Evolutionary conservation across 1,139 yeast species (phyloP).

Genomic region (Hansenula anomala): DNA sequence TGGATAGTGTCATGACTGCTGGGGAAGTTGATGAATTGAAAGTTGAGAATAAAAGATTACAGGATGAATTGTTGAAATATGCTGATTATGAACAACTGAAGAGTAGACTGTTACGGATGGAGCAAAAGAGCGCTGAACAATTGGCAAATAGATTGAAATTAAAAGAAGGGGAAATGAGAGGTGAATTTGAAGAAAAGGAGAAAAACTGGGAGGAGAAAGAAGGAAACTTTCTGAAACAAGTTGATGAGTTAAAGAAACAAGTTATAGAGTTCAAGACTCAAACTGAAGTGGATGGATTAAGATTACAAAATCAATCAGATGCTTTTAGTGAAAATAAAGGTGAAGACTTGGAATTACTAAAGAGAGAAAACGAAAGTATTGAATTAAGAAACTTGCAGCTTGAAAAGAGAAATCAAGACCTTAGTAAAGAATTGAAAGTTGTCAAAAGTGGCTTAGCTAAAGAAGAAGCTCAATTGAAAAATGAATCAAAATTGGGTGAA

Average conservation of each 20-base stretch:
- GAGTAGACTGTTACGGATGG: slow-evolving; percentile 51
- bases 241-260: slow-evolving; percentile 42
- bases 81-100: slow-evolving; percentile 82
- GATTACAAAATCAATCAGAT: slow-evolving; percentile 38
- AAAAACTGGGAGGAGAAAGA: slow-evolving; percentile 55
- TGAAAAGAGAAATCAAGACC: slow-evolving; percentile 72
- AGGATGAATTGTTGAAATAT: slow-evolving; percentile 55
- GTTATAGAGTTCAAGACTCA: slow-evolving; percentile 52
- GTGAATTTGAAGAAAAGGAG: slow-evolving; percentile 59
- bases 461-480: slow-evolving; percentile 26
- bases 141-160: slow-evolving; percentile 41
- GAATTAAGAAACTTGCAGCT: slow-evolving; percentile 66
- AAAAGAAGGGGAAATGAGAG: slow-evolving; percentile 58
- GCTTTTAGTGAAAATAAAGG: slow-evolving; percentile 3
- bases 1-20: slow-evolving; percentile 60
- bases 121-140: slow-evolving; percentile 52
- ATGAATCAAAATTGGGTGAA: slow-evolving; percentile 42
- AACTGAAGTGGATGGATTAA: slow-evolving; percentile 47
- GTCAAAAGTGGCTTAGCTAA: slow-evolving; percentile 26
- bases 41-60: slow-evolving; percentile 49
- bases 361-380: slow-evolving; percentile 71
- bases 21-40: slow-evolving; percentile 50
- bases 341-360: slow-evolving; percentile 50
- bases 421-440: slow-evolving; percentile 59
- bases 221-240: slow-evolving; percentile 36